phyloP scores from a whole-genome alignment of 305 asterid species.

The Rubia peregrina region DNA sequence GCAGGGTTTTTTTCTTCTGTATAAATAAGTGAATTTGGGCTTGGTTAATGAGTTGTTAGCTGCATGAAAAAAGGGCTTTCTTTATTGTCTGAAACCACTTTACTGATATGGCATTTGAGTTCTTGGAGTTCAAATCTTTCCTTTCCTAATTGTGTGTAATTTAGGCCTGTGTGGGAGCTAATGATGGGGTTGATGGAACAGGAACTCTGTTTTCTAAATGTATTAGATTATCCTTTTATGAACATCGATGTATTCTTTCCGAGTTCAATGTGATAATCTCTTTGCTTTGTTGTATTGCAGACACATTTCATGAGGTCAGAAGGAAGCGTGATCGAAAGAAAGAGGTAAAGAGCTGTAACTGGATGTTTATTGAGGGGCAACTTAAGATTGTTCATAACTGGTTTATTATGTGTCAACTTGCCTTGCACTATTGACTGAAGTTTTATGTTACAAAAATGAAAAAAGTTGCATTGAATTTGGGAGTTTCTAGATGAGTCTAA shows the following conservation, averaged over 20 bases:
- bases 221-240: constrained; percentile 5
- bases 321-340: constrained; percentile 76
- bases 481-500: not conserved
- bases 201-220: not conserved
- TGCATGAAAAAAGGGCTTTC: not conserved
- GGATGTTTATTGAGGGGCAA: not conserved
- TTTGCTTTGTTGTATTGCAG: constrained; percentile 37
- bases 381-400: not conserved
- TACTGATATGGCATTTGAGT: not conserved
- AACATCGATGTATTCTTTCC: constrained; percentile 13
- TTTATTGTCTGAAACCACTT: not conserved
- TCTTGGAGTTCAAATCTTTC: not conserved
- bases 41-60: not conserved
- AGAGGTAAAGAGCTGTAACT: constrained; percentile 44
- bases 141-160: not conserved
- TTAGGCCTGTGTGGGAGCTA: not conserved
- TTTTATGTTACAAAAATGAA: not conserved
- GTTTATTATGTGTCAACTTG: not conserved
- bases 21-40: not conserved
- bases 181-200: not conserved
- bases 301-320: constrained; percentile 84
- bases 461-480: not conserved
- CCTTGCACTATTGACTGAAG: not conserved
- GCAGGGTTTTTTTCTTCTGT: not conserved
- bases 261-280: constrained; percentile 17